These are phyloP conservation scores for Cornus suecica DNA, from an alignment of 148 eudicot genomes.

Conservation along the genomic window DNA sequence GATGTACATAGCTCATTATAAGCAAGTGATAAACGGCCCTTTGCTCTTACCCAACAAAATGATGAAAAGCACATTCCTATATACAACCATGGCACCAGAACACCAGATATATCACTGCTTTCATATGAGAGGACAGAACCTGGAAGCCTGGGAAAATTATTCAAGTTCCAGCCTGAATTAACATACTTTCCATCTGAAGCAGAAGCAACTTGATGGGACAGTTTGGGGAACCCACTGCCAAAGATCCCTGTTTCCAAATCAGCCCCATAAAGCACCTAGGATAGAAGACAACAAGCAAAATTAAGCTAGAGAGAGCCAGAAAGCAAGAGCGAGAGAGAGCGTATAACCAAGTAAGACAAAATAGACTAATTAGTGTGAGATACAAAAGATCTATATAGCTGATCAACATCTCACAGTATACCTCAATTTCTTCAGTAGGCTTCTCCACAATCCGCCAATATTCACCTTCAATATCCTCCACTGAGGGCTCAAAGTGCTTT, in stretches of 20 bases:
- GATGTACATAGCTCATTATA: neutral
- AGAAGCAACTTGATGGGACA: slow-evolving; percentile 38
- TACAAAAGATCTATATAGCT: neutral
- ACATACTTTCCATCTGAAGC: slow-evolving; percentile 54
- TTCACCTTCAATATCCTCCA: slow-evolving; percentile 91
- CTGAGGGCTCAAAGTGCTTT: slow-evolving; percentile 57
- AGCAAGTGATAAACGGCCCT: neutral
- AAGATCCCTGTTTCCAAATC: slow-evolving; percentile 94
- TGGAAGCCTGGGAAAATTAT: slow-evolving; percentile 91
- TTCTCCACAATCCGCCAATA: slow-evolving; percentile 97
- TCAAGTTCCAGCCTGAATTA: slow-evolving; percentile 94
- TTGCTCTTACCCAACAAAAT: slow-evolving; percentile 90
- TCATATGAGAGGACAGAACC: slow-evolving; percentile 94
- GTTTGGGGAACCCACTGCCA: slow-evolving; percentile 92
- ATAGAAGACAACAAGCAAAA: slow-evolving; percentile 11
- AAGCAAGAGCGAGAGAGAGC: neutral
- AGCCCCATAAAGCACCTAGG: slow-evolving; percentile 95
- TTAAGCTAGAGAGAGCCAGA: neutral
- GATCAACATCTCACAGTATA: slow-evolving; percentile 22
- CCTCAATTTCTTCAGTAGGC: slow-evolving; percentile 99
- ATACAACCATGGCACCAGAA: slow-evolving; percentile 95
- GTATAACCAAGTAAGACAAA: too few relatives aligned
- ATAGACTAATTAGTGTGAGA: too few relatives aligned
- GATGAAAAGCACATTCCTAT: slow-evolving; percentile 99
- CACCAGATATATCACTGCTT: slow-evolving; percentile 92